Percentiles rank a stretch among this genome's conserved stretches.
Conservation (phyloP, 2,329 filamentous ascomycete species). For the Fusarium scirpi region DNA sequence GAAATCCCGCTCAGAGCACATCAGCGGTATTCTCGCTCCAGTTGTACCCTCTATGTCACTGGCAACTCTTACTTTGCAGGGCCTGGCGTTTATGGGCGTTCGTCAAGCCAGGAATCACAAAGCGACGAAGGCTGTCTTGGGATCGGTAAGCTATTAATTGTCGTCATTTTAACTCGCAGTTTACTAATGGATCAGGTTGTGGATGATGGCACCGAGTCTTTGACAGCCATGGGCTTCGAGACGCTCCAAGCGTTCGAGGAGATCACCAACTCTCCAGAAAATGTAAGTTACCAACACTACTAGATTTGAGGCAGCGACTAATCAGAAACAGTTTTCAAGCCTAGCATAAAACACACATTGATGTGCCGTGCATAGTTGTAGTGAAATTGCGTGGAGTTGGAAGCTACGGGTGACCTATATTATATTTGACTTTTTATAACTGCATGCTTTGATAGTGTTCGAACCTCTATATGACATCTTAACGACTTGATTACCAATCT, state of each 20-base stretch:
- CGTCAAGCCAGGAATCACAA: slow-evolving; percentile 85
- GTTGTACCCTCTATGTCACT: slow-evolving; percentile 78
- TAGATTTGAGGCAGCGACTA: not conserved
- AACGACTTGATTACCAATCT: not conserved
- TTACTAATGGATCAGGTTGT: slow-evolving; percentile 63
- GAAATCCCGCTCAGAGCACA: slow-evolving; percentile 67
- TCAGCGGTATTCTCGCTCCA: slow-evolving; percentile 84
- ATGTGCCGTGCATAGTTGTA: not conserved
- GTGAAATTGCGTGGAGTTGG: not conserved
- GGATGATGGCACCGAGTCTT: slow-evolving; percentile 78
- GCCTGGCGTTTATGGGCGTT: slow-evolving; percentile 82
- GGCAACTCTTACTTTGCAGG: slow-evolving; percentile 77
- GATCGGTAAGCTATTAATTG: slow-evolving; percentile 73
- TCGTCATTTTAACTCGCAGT: no score
- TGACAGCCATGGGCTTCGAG: slow-evolving; percentile 84
- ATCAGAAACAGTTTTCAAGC: slow-evolving; percentile 27
- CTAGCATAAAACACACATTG: slow-evolving; percentile 8
- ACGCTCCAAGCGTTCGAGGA: slow-evolving; percentile 85
- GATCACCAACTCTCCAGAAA: slow-evolving; percentile 72
- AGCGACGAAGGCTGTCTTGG: slow-evolving; percentile 77
- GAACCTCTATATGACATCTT: not conserved
- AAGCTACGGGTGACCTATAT: not conserved
- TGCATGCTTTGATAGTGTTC: not conserved
- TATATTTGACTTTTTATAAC: not conserved
- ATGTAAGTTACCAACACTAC: slow-evolving; percentile 50